Conservation (phyloP, 2,329 filamentous ascomycete species). For the Malbranchea cinnamomea region DNA sequence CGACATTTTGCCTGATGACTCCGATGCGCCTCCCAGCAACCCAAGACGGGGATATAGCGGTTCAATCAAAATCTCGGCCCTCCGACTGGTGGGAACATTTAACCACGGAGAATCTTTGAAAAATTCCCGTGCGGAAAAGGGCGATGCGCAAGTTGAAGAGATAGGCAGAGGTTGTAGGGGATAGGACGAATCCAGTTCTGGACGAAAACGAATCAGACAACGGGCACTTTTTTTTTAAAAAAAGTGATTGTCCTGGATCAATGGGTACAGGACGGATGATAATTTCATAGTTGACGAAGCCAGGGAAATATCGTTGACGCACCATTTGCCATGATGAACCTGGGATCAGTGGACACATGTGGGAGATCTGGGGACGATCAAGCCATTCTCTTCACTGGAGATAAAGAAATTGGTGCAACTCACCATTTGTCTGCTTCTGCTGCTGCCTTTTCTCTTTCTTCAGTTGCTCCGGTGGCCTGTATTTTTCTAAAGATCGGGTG, state of each 20-base stretch:
- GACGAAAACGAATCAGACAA: background rate
- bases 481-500: slow-evolving; percentile 9
- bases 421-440: slow-evolving; percentile 5
- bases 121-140: slow-evolving; percentile 41
- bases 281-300: background rate
- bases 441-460: slow-evolving; percentile 4
- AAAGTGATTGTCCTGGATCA: slow-evolving; percentile 1
- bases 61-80: slow-evolving; percentile 47
- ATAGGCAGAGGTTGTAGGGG: slow-evolving; percentile 12
- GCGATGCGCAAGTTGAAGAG: slow-evolving; percentile 11
- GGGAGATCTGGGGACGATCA: background rate
- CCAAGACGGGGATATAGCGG: slow-evolving; percentile 46
- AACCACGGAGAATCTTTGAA: slow-evolving; percentile 83
- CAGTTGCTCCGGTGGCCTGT: slow-evolving; percentile 2
- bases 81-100: slow-evolving; percentile 50
- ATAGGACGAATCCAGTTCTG: slow-evolving; percentile 2
- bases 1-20: slow-evolving; percentile 55
- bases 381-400: background rate
- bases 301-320: background rate
- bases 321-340: too few species aligned
- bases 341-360: too few species aligned
- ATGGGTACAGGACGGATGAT: slow-evolving; percentile 2
- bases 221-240: too few species aligned
- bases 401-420: slow-evolving; percentile 5
- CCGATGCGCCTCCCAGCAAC: slow-evolving; percentile 60